Percentiles rank a stretch among this genome's conserved stretches.
Conservation (phyloP, 164 flowering plant genomes). For the Magnolia officinalis region DNA sequence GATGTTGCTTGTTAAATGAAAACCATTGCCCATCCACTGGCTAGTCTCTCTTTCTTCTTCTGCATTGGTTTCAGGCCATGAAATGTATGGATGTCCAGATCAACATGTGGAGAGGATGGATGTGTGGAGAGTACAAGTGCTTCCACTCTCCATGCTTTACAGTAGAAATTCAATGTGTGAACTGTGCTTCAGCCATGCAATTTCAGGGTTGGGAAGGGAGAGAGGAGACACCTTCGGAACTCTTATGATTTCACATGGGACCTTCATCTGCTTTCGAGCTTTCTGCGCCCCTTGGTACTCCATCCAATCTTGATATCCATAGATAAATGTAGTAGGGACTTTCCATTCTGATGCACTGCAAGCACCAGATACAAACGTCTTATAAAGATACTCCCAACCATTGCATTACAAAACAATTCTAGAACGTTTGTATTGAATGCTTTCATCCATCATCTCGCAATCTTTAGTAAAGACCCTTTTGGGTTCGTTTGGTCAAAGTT, state of each 20-base stretch:
- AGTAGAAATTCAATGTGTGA: neutral
- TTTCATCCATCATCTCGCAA: neutral
- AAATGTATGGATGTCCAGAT: neutral
- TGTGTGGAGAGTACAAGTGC: neutral
- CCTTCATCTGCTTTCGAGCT: constrained; percentile 85
- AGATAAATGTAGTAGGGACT: constrained; percentile 91
- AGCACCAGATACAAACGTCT: constrained; percentile 2
- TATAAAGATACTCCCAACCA: neutral
- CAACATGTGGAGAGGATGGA: neutral
- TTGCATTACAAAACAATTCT: too few species aligned
- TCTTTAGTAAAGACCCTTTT: neutral
- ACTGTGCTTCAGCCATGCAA: neutral
- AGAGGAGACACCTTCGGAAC: constrained; percentile 71
- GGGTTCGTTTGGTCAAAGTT: too few species aligned
- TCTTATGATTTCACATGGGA: constrained; percentile 88
- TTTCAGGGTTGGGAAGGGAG: neutral
- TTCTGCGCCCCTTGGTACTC: constrained; percentile 81
- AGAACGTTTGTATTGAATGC: too few species aligned
- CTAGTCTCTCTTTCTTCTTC: too few species aligned
- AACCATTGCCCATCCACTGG: neutral
- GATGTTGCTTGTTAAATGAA: neutral
- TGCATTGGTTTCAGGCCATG: neutral
- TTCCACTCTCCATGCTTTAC: neutral
- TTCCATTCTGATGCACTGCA: constrained; percentile 94
- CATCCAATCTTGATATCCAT: constrained; percentile 94